phyloP scores from a whole-genome alignment of 2,329 filamentous ascomycete genomes.

The Penicillium sclerotiorum region DNA sequence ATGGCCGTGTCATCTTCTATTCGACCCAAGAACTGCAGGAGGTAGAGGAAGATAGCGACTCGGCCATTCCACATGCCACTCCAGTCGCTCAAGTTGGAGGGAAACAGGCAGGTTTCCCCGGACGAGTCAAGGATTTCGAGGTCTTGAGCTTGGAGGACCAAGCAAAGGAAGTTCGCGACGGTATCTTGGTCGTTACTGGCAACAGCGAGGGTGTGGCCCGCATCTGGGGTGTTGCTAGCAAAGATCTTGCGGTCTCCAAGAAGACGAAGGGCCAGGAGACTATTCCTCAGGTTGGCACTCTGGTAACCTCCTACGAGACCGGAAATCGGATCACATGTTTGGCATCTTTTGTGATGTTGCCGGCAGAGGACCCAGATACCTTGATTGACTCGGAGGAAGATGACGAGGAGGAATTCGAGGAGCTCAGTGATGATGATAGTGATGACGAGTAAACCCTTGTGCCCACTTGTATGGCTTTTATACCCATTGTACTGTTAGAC shows the following conservation, averaged over 20 bases:
- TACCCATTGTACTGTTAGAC: constrained; percentile 29
- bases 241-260: constrained; percentile 30
- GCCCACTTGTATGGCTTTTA: constrained; percentile 18
- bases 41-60: constrained; percentile 48
- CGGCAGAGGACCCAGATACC: constrained; percentile 56
- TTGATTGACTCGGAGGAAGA: constrained; percentile 60
- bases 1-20: constrained; percentile 84
- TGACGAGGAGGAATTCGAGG: constrained; percentile 43
- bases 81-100: constrained; percentile 79
- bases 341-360: constrained; percentile 81
- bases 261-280: constrained; percentile 21
- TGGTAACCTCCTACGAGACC: constrained; percentile 80
- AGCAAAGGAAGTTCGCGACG: constrained; percentile 33
- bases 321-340: constrained; percentile 88
- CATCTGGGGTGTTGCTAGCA: constrained; percentile 65
- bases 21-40: constrained; percentile 59
- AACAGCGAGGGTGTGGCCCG: constrained; percentile 86
- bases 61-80: constrained; percentile 61
- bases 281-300: constrained; percentile 58
- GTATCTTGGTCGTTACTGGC: constrained; percentile 67
- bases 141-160: constrained; percentile 55
- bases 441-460: constrained; percentile 29
- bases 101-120: constrained; percentile 64
- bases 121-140: constrained; percentile 87
- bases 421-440: constrained; percentile 31